Percentiles rank a stretch among this genome's conserved stretches.
Evolutionary conservation across 2,329 filamentous ascomycete genomes (phyloP).

Genomic region (Xylariales sp.): DNA sequence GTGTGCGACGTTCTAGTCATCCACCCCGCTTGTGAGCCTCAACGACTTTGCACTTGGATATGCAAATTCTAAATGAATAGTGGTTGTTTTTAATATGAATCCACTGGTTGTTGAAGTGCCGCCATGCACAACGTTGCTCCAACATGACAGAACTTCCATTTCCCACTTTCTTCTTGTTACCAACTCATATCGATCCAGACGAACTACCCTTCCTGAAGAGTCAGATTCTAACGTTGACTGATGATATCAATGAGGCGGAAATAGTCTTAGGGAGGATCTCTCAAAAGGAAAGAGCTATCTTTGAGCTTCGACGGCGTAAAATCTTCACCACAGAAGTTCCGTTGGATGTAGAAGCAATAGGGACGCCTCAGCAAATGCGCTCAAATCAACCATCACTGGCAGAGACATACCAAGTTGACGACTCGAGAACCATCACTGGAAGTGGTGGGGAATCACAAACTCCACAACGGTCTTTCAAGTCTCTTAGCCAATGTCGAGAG

Average conservation of each 20-base stretch:
- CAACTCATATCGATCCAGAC: conserved; percentile 61
- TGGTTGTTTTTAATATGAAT: too few relatives aligned
- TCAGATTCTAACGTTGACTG: conserved; percentile 61
- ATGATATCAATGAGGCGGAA: conserved; percentile 66
- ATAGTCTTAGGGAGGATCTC: conserved; percentile 71
- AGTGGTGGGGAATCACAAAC: conserved; percentile 9
- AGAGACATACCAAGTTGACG: conserved; percentile 7
- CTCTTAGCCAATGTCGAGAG: too few relatives aligned
- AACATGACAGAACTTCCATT: conserved; percentile 29
- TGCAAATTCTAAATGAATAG: too few relatives aligned
- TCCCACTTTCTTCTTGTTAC: conserved; percentile 69
- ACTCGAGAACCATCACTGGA: conserved; percentile 24
- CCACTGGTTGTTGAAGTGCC: neutral
- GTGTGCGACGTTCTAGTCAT: too few relatives aligned
- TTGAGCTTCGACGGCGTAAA: conserved; percentile 70
- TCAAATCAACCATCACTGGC: conserved; percentile 31
- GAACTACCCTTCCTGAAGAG: conserved; percentile 62
- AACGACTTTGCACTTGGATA: too few relatives aligned
- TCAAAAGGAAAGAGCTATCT: conserved; percentile 64
- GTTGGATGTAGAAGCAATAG: neutral
- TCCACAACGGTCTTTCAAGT: conserved; percentile 6
- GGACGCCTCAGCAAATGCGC: conserved; percentile 19
- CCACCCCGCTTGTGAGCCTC: too few relatives aligned
- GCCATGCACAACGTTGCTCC: neutral
- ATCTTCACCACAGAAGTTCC: conserved; percentile 51